Evolutionary conservation across 2,329 filamentous ascomycete species (phyloP).

Genomic region (Trichoderma sp.): DNA sequence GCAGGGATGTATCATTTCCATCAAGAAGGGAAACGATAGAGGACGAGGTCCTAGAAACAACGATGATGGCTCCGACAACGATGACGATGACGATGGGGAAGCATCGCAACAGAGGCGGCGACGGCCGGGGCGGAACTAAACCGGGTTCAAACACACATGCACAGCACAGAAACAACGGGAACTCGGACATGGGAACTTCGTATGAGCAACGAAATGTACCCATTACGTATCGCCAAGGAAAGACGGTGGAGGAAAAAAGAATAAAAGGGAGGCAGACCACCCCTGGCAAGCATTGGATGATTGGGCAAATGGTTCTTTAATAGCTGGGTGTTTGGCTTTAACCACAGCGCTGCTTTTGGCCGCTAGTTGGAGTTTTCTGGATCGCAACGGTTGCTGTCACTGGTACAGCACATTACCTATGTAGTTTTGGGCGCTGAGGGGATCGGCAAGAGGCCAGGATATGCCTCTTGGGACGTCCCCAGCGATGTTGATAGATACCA

Average conservation of each 20-base stretch:
- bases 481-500: conserved; percentile 1
- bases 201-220: not conserved
- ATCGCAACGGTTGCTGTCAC: not conserved
- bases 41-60: conserved; percentile 17
- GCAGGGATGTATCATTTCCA: conserved; percentile 79
- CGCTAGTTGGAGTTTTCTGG: not conserved
- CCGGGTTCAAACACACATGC: not conserved
- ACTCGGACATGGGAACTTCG: not conserved
- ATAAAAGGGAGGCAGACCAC: not conserved
- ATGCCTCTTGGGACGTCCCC: not conserved
- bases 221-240: not conserved
- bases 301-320: not conserved
- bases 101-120: conserved; percentile 20
- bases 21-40: conserved; percentile 69
- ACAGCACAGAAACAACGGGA: not conserved
- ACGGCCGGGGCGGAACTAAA: conserved; percentile 19
- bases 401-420: not conserved
- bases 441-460: not conserved
- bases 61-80: conserved; percentile 22
- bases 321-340: not conserved
- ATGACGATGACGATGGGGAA: conserved; percentile 22
- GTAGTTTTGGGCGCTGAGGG: not conserved
- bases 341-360: not conserved
- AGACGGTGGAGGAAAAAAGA: not conserved
- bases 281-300: not conserved